Percentiles rank a stretch among this genome's conserved stretches.
Evolutionary conservation across 106 monocot genomes (phyloP).

Genomic region (Alisma plantagoaquatica): DNA sequence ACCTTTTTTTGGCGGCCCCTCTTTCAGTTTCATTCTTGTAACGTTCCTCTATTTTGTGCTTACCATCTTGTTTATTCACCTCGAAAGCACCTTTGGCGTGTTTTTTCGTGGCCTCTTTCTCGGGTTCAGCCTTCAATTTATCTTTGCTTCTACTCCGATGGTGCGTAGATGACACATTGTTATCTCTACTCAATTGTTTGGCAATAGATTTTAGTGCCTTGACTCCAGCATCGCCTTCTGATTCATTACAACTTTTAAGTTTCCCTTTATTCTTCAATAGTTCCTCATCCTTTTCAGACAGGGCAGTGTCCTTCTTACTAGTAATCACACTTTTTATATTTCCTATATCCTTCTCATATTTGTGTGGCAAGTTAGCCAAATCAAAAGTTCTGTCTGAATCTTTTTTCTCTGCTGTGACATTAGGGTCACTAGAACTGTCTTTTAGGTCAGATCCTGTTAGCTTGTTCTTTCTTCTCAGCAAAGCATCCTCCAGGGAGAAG

Average conservation of each 20-base stretch:
- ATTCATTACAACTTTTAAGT: constrained; percentile 14
- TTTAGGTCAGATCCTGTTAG: constrained; percentile 22
- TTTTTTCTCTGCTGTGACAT: constrained; percentile 8
- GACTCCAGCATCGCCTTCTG: constrained; percentile 8
- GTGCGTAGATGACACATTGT: too few species aligned
- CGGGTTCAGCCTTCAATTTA: too few species aligned
- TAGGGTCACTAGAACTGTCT: constrained; percentile 5
- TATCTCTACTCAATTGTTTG: constrained; percentile 21
- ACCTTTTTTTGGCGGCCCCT: too few species aligned
- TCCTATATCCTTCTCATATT: constrained; percentile 8
- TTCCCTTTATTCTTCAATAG: constrained; percentile 6
- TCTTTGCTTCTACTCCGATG: too few species aligned
- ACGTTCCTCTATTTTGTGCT: too few species aligned
- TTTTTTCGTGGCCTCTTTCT: too few species aligned
- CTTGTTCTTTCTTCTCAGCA: constrained; percentile 56
- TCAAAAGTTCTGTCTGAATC: constrained; percentile 6
- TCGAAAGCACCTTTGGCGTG: too few species aligned
- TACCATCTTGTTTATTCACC: too few species aligned
- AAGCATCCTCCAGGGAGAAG: constrained; percentile 62
- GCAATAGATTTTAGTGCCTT: constrained; percentile 20
- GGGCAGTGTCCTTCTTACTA: constrained; percentile 19
- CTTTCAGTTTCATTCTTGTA: too few species aligned
- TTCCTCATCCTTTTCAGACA: constrained; percentile 13
- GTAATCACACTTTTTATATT: constrained; percentile 3
- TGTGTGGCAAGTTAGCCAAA: neutral